Base-by-base conservation (phyloP, 2,329 filamentous ascomycete genomes). In the Exophiala sideris region DNA sequence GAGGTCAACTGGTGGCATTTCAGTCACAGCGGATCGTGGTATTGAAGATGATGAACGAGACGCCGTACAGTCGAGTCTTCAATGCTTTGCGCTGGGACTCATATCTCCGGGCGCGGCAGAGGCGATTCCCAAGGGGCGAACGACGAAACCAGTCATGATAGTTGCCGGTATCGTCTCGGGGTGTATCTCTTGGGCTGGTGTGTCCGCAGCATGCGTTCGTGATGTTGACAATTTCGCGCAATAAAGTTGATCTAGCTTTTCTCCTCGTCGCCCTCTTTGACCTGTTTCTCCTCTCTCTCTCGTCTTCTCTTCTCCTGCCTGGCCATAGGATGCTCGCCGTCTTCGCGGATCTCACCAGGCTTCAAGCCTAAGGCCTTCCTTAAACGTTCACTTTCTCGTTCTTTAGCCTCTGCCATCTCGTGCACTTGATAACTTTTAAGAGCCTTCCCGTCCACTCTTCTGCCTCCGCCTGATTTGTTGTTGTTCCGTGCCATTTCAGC, bases 381-480 rank as follows among this genome's bases (percentile, higher is more conserved):
- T 69, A 99, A 76, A 64, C 88, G 82, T 74, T 97, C 91, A 71
- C 87, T 96, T 79, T 99, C 94, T 70, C 89, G 87, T 63, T 95
- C 92, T 80, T 99, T 99, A 56, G 92, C 94, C 66, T 94, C 88
- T 14, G 94, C 94, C 70, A 96, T 80, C 74, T 97, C 94, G 75
- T 99, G 94, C 16, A 97, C 91, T 73, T 97, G 90, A 73, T 97
- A 91, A 62, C 85, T 80, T 74, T 97, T 99, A 60, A 97, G 79
- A 8, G 82, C 80, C 63, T 77, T 81, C 50, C 72, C 70, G 47
- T 52, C 50, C 21, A 33, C 34, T 33, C 46, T 38, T 42, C 41
- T 71, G 66, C 55, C 68, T 60, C 57, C 68, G 66, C 57, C 58
- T 63, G 4, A 60, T 59, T 48, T 50, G 41, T 40, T 54, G 14